Percentiles rank a stretch among this genome's conserved stretches.
phyloP scores from a whole-genome alignment of 495 filamentous ascomycete genomes.

The Penicillium bialowiezense region DNA sequence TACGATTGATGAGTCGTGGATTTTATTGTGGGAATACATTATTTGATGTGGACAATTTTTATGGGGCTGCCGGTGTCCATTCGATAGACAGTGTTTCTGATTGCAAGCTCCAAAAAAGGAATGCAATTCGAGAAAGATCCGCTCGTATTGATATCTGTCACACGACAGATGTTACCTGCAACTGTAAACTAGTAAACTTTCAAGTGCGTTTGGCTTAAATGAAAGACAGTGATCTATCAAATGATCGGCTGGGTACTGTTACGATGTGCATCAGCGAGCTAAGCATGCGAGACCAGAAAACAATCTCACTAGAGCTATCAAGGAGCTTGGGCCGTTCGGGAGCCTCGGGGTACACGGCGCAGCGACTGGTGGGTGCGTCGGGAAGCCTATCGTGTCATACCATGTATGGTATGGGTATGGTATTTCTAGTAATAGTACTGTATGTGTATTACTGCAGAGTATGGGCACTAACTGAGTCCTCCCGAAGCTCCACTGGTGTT shows the following conservation, averaged over 20 bases:
- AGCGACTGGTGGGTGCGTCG: neutral
- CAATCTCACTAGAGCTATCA: neutral
- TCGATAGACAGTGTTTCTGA: neutral
- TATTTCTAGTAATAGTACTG: neutral
- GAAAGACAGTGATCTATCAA: slow-evolving; percentile 8
- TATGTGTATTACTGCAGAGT: too few relatives aligned
- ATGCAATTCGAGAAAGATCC: neutral
- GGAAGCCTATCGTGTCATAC: neutral
- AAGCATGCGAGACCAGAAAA: too few relatives aligned
- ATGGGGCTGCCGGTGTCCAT: neutral
- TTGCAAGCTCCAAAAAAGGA: neutral
- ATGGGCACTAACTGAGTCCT: neutral
- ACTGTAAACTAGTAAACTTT: neutral
- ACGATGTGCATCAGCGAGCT: too few relatives aligned
- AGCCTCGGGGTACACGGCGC: slow-evolving; percentile 2
- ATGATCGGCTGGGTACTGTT: slow-evolving; percentile 6
- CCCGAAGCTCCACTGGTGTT: neutral
- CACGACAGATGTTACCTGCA: slow-evolving; percentile 8
- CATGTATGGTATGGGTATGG: neutral
- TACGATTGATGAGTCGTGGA: too few relatives aligned
- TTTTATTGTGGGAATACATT: too few relatives aligned
- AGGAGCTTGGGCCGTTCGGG: slow-evolving; percentile 9
- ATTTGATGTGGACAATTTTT: neutral
- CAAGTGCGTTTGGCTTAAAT: slow-evolving; percentile 8
- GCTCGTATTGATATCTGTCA: slow-evolving; percentile 1